Evolutionary conservation across 805 yeast species (phyloP), one percentile per base, ranked within the genome.

Genomic region (Metschnikowia anglica): DNA sequence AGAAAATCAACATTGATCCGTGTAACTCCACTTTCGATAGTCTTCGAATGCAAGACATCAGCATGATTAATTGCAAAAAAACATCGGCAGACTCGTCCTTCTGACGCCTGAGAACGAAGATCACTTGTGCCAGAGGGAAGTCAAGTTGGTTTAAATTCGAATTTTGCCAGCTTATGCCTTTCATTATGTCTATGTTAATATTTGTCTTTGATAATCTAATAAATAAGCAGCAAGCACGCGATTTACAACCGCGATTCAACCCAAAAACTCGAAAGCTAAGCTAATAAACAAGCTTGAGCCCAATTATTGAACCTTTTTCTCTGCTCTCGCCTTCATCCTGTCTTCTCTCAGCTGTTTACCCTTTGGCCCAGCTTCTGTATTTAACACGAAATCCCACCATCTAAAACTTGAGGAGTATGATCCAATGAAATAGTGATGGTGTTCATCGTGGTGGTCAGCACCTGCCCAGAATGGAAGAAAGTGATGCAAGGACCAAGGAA

Each of bases 391-490:
- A 70, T 91, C 99, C 95, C 96, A 89, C 88, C 95, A 87, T 71
- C 97, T 83, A 79, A 91, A 93, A 27, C 90, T 81, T 34, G 96
- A 85, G 21, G 97, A 93, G 65, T 88, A 91, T 68, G 90, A 89
- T 53, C 98, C 98, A 56, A 88, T 85, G 68, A 91, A 91, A 71
- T 85, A 89, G 64, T 87, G 95, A 65, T 91, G 99, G 63, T 91
- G 99, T 68, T 87, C 87, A 67, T 91, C 99, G 64, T 91, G 98
- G 68, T 91, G 98, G 59, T 87, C 97, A 17, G 97, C 97, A 53
- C 98, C 98, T 3, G 97, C 96, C 97, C 98, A 90, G 70, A 93
- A 79, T 37, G 97, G 97, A 48, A 91, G 63, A 68, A 91, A 81
- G 62, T 89, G 88, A 69, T 88, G 93, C 60, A 91, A 75, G 4